phyloP scores from a whole-genome alignment of 371 early-diverging fungal species.

The Lichtheimia ornata region DNA sequence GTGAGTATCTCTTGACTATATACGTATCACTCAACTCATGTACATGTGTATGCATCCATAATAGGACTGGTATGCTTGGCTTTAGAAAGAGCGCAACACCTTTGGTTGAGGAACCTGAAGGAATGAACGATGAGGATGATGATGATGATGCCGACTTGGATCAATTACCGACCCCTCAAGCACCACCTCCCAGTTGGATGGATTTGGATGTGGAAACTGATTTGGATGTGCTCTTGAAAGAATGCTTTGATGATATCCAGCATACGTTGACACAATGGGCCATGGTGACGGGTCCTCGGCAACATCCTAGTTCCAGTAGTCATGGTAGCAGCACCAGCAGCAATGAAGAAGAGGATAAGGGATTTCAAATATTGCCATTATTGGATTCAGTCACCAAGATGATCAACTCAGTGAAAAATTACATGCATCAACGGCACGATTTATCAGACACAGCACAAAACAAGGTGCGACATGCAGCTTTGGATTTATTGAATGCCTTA shows the following conservation, averaged over 20 bases:
- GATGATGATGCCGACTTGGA: slow-evolving; percentile 16
- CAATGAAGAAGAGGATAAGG: slow-evolving; percentile 7
- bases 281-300: slow-evolving; percentile 20
- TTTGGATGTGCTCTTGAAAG: slow-evolving; percentile 35
- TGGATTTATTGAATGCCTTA: slow-evolving; percentile 33
- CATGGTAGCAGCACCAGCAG: slow-evolving; percentile 10
- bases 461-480: slow-evolving; percentile 39
- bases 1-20: slow-evolving; percentile 19
- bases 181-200: slow-evolving; percentile 49
- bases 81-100: slow-evolving; percentile 28
- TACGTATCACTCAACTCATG: background rate
- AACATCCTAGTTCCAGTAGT: slow-evolving; percentile 13
- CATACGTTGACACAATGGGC: slow-evolving; percentile 38
- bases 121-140: too few relatives aligned
- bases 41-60: slow-evolving; percentile 5
- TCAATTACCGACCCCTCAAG: slow-evolving; percentile 34
- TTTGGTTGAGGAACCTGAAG: slow-evolving; percentile 24
- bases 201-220: slow-evolving; percentile 49
- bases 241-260: slow-evolving; percentile 45
- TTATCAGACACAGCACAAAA: slow-evolving; percentile 28
- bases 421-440: slow-evolving; percentile 45
- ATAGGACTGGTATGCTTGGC: slow-evolving; percentile 44
- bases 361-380: slow-evolving; percentile 44
- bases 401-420: slow-evolving; percentile 45
- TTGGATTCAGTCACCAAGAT: slow-evolving; percentile 46